Evolutionary conservation across 2,329 filamentous ascomycete genomes (phyloP), one percentile per base, ranked within the genome.

Genomic region (Blastomyces emzantsi): DNA sequence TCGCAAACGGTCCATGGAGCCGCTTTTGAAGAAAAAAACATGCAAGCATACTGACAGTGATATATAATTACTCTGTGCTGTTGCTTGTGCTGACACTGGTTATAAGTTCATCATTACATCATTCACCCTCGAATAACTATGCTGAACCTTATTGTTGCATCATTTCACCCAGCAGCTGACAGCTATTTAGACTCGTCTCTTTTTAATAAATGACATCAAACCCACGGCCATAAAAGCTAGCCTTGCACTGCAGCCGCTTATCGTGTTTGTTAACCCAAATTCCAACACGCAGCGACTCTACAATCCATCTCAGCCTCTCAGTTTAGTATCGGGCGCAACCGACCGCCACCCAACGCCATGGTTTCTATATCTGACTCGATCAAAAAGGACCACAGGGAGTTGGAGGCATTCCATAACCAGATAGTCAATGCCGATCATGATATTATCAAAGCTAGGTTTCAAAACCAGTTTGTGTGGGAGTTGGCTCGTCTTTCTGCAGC

Each of bases 381-480:
- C 66, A 74, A 71, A 54, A 67, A 72, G 33, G 79, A 80, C 66
- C 78, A 81, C 63, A 70, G 70, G 13, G 72, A 78, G 28, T 68
- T 81, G 19, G 73, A 78, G 64, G 63, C 71, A 1, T 79, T 75
- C 66, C 80, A 80, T 69, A 70, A 78, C 28, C 74, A 76, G n/a
- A 73, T 82, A 41, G 64, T 78, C 65, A 73, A 74, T 56, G 71
- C 77, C 2, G 70, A 67, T 22, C 75, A 81, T 58, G 67, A 68
- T 43, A 79, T 81, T 43, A 73, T 78, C 33, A 74, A 79, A 62
- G 72, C 71, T 7, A 74, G 77, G 13, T 82, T 74, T 62, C 78
- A 80, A 64, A 82, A 83, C 63, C 77, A 80, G 61, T 81, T 83
- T 64, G 78, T 77, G 15, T 83, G 81, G 81, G 79, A 81, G 65